Evolutionary conservation across 805 yeast genomes (phyloP).

Genomic region (Isabelozyma heimii): DNA sequence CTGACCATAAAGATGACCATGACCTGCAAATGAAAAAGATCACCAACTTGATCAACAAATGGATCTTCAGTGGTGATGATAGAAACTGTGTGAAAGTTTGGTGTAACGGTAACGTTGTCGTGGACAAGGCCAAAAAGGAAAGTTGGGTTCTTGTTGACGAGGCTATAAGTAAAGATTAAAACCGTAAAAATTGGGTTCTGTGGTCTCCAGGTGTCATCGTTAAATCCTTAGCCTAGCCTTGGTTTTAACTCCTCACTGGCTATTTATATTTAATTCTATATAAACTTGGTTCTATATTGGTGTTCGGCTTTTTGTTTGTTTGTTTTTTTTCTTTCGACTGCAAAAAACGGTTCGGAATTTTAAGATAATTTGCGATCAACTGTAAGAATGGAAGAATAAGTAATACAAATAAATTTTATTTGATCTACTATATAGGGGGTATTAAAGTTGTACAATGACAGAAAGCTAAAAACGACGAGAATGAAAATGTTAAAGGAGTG

Average conservation of each 20-base stretch:
- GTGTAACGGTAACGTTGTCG: conserved; percentile 73
- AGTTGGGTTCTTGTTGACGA: conserved; percentile 3
- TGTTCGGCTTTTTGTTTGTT: no score
- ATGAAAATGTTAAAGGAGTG: background rate
- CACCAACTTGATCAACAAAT: conserved; percentile 68
- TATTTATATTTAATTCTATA: no score
- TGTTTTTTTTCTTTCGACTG: no score
- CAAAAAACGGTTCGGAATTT: no score
- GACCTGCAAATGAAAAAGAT: conserved; percentile 29
- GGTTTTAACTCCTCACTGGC: background rate
- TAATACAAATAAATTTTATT: no score
- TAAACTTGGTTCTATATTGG: no score
- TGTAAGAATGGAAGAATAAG: no score
- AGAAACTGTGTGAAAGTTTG: conserved; percentile 79
- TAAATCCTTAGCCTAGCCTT: background rate
- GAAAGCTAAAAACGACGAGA: background rate
- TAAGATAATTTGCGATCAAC: no score
- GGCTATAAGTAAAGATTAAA: background rate
- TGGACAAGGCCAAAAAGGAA: conserved; percentile 29
- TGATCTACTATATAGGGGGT: no score
- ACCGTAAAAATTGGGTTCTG: background rate
- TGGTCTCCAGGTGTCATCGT: background rate
- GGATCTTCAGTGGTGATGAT: conserved; percentile 95
- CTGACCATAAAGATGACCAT: conserved; percentile 17
- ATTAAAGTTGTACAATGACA: background rate